Percentiles rank a stretch among this genome's conserved stretches.
Conservation (phyloP, 2,329 filamentous ascomycete species). For the Sporothrix phasma region DNA sequence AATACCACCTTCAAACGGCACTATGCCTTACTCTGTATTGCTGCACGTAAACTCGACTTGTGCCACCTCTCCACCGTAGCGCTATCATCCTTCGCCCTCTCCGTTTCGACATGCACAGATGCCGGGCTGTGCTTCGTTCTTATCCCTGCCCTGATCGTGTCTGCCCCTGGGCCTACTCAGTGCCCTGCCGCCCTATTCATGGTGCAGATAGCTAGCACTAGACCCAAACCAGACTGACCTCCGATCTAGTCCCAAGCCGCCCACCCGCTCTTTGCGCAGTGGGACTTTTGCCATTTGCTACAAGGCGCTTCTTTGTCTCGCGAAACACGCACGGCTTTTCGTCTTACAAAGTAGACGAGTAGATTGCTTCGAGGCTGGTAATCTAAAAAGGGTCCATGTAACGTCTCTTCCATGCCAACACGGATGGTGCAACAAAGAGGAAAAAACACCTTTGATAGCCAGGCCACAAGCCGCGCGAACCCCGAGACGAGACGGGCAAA, state of each 20-base stretch:
- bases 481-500: background rate
- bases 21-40: too few relatives aligned
- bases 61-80: background rate
- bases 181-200: background rate
- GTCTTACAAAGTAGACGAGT: too few relatives aligned
- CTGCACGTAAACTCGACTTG: too few relatives aligned
- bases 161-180: background rate
- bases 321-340: background rate
- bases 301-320: background rate
- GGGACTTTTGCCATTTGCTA: background rate
- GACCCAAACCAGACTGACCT: background rate
- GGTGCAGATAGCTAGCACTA: background rate
- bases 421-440: background rate
- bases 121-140: background rate
- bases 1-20: background rate
- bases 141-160: background rate
- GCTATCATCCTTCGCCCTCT: background rate
- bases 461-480: background rate
- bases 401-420: background rate
- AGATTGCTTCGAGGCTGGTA: background rate
- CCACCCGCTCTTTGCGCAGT: background rate
- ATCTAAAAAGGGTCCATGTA: background rate
- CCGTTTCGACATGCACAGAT: background rate
- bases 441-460: background rate
- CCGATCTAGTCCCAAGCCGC: background rate